Evolutionary conservation across 2,329 filamentous ascomycete genomes (phyloP), one percentile per base, ranked within the genome.

Genomic region (Mycosphaerelloides madeirae): DNA sequence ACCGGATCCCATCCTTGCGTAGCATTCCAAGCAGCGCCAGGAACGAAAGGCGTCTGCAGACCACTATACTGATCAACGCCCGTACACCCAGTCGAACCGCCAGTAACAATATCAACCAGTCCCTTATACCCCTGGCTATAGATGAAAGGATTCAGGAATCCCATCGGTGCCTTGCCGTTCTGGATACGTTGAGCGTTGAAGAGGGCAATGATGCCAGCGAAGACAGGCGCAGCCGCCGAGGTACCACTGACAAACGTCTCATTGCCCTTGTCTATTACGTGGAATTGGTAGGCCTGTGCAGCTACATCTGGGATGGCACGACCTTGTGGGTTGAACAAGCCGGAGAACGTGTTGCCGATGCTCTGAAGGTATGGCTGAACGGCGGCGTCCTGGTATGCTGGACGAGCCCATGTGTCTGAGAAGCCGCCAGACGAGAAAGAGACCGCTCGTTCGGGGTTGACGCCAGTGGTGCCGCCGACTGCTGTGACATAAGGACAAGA

Each of bases 141-240:
- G 5, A 82, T 57, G 75, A 76, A 80, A 0, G 79, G 79, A 55
- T 83, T 82, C 36, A 82, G 49, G 65, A 79, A 82, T 0, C 79
- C 79, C 33, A 82, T 63, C 0, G 69, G 61, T 0, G 70, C 58
- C 57, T 75, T 72, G 4, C 75, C 75, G 42, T 65, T 68, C 48
- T 68, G 63, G 55, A 73, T 29, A 6, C 22, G 25, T 15, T 40
- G 38, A 9, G 66, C 65, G 33, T 62, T 65, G 14, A 76, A 76
- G n/a, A 80, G 78, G 13, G 78, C 74, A 49, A 79, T 78, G 20
- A 85, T 65, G 8, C 71, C 76, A 1, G 78, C 75, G 18, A 79
- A 77, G 0, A 78, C 66, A 0, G 83, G 83, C 1, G 77, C 65
- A 0, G 80, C 74, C 25, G 79, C 76, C 18, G 70, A 75, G 4